Percentiles rank a stretch among this genome's conserved stretches.
These are phyloP conservation scores for Coccomyxa subellipsoidea DNA, from an alignment of 163 green algal genomes.

Conservation along the genomic window DNA sequence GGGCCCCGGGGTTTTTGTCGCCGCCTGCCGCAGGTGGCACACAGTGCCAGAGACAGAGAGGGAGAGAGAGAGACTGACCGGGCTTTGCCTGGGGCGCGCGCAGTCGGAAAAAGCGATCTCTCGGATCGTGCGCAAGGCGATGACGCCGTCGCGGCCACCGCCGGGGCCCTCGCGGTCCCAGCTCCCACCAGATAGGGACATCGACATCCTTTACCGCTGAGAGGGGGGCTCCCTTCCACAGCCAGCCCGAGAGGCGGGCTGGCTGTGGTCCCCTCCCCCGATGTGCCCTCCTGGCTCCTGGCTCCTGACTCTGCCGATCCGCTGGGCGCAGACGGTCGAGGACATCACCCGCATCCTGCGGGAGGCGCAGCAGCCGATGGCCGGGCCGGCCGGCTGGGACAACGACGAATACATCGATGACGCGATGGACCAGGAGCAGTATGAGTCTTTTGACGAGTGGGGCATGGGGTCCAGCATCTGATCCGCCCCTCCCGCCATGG, in stretches of 20 bases:
- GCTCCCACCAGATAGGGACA: slow-evolving; percentile 1
- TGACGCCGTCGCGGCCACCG: slow-evolving; percentile 34
- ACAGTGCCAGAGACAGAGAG: neutral
- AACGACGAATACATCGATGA: slow-evolving; percentile 43
- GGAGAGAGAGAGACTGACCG: neutral
- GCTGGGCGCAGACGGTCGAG: slow-evolving; percentile 57
- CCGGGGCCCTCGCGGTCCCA: neutral
- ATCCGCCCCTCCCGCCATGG: neutral
- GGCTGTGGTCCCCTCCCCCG: neutral
- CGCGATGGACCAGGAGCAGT: slow-evolving; percentile 31
- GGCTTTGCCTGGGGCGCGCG: neutral
- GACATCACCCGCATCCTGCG: slow-evolving; percentile 66
- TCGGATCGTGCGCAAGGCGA: slow-evolving; percentile 61
- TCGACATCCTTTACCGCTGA: slow-evolving; percentile 9
- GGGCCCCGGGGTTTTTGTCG: neutral
- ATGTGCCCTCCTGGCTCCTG: neutral
- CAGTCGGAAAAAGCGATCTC: slow-evolving; percentile 72
- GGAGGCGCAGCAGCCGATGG: slow-evolving; percentile 54
- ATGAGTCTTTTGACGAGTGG: slow-evolving; percentile 39
- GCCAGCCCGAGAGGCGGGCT: too few relatives aligned
- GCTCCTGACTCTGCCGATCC: neutral
- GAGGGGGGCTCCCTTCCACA: neutral
- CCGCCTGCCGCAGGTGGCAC: neutral
- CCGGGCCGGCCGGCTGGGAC: slow-evolving; percentile 29
- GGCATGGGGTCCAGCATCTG: slow-evolving; percentile 35